Conservation (phyloP, 2,329 filamentous ascomycete species). For the Aspergillus novoparasiticus region DNA sequence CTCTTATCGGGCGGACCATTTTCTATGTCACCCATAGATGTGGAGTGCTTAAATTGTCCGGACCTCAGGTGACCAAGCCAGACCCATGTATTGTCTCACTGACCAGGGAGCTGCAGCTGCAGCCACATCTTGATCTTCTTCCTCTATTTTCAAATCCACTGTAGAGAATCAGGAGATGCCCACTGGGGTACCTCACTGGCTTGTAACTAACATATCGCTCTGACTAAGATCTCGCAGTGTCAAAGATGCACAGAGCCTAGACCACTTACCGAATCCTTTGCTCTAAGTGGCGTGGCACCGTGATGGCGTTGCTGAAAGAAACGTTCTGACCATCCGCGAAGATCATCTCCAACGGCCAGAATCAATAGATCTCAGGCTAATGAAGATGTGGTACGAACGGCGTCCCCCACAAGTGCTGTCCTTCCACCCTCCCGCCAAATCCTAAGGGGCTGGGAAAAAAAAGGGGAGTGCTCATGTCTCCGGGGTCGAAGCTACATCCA, state of each 20-base stretch:
- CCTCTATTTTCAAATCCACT: neutral
- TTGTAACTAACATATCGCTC: neutral
- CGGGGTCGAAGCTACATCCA: neutral
- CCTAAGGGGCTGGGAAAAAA: neutral
- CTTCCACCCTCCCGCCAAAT: neutral
- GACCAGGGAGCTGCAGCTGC: slow-evolving; percentile 23
- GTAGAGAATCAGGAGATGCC: slow-evolving; percentile 16
- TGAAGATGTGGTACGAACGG: neutral
- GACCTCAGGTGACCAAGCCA: slow-evolving; percentile 20
- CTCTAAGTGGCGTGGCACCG: slow-evolving; percentile 4
- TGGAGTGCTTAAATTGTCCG: slow-evolving; percentile 20
- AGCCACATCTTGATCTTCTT: slow-evolving; percentile 32
- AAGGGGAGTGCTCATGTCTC: neutral
- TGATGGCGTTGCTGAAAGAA: slow-evolving; percentile 8
- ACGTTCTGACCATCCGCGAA: neutral
- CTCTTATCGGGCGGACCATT: slow-evolving; percentile 22
- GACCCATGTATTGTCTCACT: slow-evolving; percentile 20
- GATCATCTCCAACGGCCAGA: slow-evolving; percentile 16
- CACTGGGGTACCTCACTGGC: slow-evolving; percentile 7
- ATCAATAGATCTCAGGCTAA: slow-evolving; percentile 11
- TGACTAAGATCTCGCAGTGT: neutral
- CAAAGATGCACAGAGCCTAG: neutral
- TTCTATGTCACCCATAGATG: slow-evolving; percentile 6
- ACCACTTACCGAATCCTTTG: neutral
- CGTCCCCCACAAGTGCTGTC: neutral